Percentiles rank a stretch among this genome's conserved stretches.
phyloP scores from a whole-genome alignment of 1,284 basidiomycete species.

The Boletellus deceptivus region DNA sequence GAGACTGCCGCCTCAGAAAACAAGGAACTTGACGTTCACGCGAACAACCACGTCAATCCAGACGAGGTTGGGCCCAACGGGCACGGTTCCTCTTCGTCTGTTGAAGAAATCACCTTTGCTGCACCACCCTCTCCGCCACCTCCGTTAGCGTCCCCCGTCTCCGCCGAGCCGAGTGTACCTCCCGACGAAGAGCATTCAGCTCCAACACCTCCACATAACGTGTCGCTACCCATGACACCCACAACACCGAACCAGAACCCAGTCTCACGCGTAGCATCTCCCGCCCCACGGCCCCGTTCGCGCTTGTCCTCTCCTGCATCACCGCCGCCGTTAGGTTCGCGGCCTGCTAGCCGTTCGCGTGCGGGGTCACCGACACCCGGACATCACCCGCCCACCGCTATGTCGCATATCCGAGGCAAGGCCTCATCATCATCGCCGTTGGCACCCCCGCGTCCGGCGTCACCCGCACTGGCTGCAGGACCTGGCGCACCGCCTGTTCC shows the following conservation, averaged over 20 bases:
- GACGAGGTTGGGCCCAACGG: constrained; percentile 6
- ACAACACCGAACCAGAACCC: constrained; percentile 9
- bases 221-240: constrained; percentile 28
- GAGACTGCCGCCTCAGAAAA: not conserved
- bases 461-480: constrained; percentile 16
- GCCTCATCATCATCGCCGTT: constrained; percentile 20
- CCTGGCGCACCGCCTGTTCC: constrained; percentile 26
- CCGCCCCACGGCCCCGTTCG: constrained; percentile 23
- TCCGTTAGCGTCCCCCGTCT: not conserved
- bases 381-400: not conserved
- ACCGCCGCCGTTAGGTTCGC: constrained; percentile 19
- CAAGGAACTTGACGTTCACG: not conserved
- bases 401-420: constrained; percentile 22
- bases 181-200: constrained; percentile 7
- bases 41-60: constrained; percentile 3
- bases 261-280: constrained; percentile 15
- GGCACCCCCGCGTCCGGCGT: constrained; percentile 19
- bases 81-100: constrained; percentile 6
- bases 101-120: constrained; percentile 18
- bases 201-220: constrained; percentile 14
- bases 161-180: constrained; percentile 4
- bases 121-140: constrained; percentile 4
- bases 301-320: constrained; percentile 24
- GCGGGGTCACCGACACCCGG: constrained; percentile 19
- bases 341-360: constrained; percentile 23